A percentile compares a stretch with the other conserved stretches of the same genome.
Evolutionary conservation across 441 rosid species (phyloP).

Genomic region (Corymbia calophylla): DNA sequence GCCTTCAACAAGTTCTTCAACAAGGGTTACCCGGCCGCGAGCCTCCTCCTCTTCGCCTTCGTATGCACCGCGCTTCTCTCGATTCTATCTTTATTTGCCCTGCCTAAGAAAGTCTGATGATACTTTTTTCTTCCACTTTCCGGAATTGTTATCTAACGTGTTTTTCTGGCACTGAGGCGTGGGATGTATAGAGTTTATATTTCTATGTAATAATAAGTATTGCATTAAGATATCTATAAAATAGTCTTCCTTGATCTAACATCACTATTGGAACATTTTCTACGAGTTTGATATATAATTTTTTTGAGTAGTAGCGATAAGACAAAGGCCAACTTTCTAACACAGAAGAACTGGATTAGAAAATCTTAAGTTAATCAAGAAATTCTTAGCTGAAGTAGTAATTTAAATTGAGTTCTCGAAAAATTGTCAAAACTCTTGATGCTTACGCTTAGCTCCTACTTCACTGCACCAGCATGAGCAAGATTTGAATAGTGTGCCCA

Average conservation of each 20-base stretch:
- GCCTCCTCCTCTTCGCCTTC: slow-evolving; percentile 40
- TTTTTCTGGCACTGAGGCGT: background rate
- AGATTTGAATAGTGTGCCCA: background rate
- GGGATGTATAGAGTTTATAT: background rate
- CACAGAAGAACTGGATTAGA: background rate
- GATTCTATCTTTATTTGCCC: slow-evolving; percentile 33
- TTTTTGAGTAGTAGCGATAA: background rate
- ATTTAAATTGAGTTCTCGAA: background rate
- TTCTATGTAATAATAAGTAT: background rate
- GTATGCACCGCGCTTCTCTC: slow-evolving; percentile 32
- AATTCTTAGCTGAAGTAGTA: background rate
- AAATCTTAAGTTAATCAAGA: background rate
- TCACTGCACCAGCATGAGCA: background rate
- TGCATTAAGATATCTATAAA: background rate
- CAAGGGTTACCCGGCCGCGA: slow-evolving; percentile 29
- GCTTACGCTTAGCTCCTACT: background rate
- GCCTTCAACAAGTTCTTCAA: slow-evolving; percentile 21
- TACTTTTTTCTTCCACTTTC: background rate
- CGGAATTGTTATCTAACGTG: background rate
- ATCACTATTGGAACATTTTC: background rate
- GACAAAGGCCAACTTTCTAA: background rate
- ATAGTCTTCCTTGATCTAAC: background rate
- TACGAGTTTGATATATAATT: background rate
- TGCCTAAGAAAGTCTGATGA: slow-evolving; percentile 16
- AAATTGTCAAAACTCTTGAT: background rate